A percentile compares a stretch with the other conserved stretches of the same genome.
Conservation (phyloP, 2,329 filamentous ascomycete species). For the Tolypocladium paradoxum region DNA sequence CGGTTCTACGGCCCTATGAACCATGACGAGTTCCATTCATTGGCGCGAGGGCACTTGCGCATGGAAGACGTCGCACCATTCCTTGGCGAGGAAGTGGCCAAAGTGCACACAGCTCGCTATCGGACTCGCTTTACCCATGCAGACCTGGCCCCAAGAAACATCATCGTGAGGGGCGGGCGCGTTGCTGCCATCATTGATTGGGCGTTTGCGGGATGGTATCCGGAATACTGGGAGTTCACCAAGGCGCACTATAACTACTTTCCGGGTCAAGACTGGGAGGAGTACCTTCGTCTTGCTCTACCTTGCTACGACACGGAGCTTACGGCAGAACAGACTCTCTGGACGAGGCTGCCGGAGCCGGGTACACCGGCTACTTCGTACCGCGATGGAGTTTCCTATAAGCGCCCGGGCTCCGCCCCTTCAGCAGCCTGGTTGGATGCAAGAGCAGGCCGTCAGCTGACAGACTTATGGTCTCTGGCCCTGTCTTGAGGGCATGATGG, state of each 20-base stretch:
- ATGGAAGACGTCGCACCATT: slow-evolving; percentile 11
- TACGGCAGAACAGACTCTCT: slow-evolving; percentile 11
- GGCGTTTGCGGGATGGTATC: slow-evolving; percentile 23
- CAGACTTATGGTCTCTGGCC: slow-evolving; percentile 11
- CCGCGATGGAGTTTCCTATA: slow-evolving; percentile 4
- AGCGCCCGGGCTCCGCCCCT: slow-evolving; percentile 8
- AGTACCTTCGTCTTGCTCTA: slow-evolving; percentile 9
- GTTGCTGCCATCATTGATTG: slow-evolving; percentile 20
- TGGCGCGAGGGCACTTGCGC: slow-evolving; percentile 9
- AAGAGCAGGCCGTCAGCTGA: slow-evolving; percentile 8
- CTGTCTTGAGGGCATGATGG: not conserved
- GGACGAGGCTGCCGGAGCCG: slow-evolving; percentile 10
- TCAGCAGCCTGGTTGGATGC: slow-evolving; percentile 12
- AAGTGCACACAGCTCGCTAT: slow-evolving; percentile 13
- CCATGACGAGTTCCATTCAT: slow-evolving; percentile 14
- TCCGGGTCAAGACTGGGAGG: slow-evolving; percentile 8
- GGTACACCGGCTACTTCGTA: slow-evolving; percentile 5
- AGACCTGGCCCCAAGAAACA: slow-evolving; percentile 15
- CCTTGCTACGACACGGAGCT: slow-evolving; percentile 14
- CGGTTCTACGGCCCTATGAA: slow-evolving; percentile 15
- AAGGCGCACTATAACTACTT: slow-evolving; percentile 15
- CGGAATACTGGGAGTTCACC: slow-evolving; percentile 19
- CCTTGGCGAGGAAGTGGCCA: slow-evolving; percentile 12
- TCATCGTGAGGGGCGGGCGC: slow-evolving; percentile 14
- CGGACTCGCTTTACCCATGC: slow-evolving; percentile 14